Evolutionary conservation across 2,329 filamentous ascomycete genomes (phyloP), one percentile per base, ranked within the genome.

Genomic region (Thelonectria rubi): DNA sequence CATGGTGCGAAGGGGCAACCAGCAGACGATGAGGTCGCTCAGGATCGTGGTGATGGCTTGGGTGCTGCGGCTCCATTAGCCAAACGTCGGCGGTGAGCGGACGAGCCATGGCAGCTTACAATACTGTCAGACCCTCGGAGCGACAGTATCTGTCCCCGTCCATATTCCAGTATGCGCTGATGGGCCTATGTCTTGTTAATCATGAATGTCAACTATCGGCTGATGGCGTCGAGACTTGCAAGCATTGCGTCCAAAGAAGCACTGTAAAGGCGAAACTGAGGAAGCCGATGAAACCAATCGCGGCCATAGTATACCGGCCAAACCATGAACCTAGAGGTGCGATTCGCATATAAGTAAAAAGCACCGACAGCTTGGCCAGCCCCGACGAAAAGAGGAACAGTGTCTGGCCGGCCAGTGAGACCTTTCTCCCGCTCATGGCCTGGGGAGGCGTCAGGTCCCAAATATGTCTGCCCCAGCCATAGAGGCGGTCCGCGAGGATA

Each of bases 261-360:
- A 76, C 63, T 1, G 79, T 64, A n/a, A 77, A 78, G 12, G 65
- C 66, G n/a, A 68, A 61, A 18, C 73, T 76, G 4, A 72, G 52
- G 3, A 71, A 40, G 2, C 69, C 67, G 1, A 79, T 72, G 1
- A 75, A 48, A 10, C 14, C 63, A 6, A 78, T 72, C 1, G 72
- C 63, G 3, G 26, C 63, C 60, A 67, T 69, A 0, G 76, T 78
- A n/a, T 74, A 56, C 2, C 71, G 71, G 5, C 73, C 71, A 48
- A 80, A 78, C 72, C 66, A 70, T 2, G 74, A 74, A 4, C 68
- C 63, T 10, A 61, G 52, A 0, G 74, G 73, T 1, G 77, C 78
- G n/a, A 81, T 75, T 11, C 79, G 72, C 2, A 80, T 69, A 58
- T 81, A 81, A 30, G 75, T 77, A 3, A 74, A 58, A 2, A 81